Evolutionary conservation across 2,329 filamentous ascomycete genomes (phyloP).

Genomic region (Epichloe hybrida): DNA sequence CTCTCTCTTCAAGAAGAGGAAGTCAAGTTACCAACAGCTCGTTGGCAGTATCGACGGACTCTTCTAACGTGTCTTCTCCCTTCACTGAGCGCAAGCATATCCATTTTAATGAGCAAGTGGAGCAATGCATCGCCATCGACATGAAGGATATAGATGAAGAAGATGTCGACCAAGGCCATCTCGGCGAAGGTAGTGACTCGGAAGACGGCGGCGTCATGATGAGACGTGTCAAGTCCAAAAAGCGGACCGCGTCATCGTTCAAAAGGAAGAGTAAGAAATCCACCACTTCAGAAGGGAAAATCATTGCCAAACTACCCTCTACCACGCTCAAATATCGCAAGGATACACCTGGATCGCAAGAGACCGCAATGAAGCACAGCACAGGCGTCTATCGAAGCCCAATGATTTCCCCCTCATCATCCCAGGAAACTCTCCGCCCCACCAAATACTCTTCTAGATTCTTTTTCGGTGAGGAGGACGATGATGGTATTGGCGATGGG

Average conservation of each 20-base stretch:
- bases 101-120: constrained; percentile 90
- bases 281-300: constrained; percentile 56
- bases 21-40: constrained; percentile 49
- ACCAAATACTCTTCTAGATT: constrained; percentile 52
- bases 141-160: constrained; percentile 67
- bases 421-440: constrained; percentile 69
- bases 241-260: constrained; percentile 37
- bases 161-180: constrained; percentile 42
- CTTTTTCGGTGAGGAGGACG: constrained; percentile 45
- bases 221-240: constrained; percentile 48
- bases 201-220: constrained; percentile 79
- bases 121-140: constrained; percentile 90
- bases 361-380: constrained; percentile 50
- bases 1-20: constrained; percentile 46
- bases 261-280: constrained; percentile 24
- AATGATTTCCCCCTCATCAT: constrained; percentile 57
- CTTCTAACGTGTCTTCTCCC: constrained; percentile 55
- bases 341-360: constrained; percentile 55
- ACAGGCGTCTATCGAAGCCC: constrained; percentile 33
- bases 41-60: constrained; percentile 50
- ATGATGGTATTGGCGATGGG: constrained; percentile 34
- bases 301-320: constrained; percentile 74
- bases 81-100: constrained; percentile 68
- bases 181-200: constrained; percentile 50
- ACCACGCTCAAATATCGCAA: constrained; percentile 77